Evolutionary conservation across 202 grass and related monocot species (phyloP), one percentile per base, ranked within the genome.

Genomic region (Setaria viridis): DNA sequence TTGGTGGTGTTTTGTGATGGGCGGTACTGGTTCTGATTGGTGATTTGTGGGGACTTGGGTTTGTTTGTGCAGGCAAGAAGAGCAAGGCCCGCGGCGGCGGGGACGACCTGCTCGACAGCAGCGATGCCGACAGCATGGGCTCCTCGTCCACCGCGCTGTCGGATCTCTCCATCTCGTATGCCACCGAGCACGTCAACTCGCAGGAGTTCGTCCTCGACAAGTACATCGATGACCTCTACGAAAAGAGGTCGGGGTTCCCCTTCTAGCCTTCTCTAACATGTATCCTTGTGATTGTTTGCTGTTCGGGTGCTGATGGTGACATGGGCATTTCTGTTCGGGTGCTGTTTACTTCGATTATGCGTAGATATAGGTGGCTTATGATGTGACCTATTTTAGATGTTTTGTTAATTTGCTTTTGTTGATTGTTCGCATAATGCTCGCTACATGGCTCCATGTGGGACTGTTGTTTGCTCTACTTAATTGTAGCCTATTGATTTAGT

Each of bases 141-240:
- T 94, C 97, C 17, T 85, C 79, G 30, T 94, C 92, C 54, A 96
- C 97, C 11, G 90, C 76, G 65, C 30, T 94, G 3, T 99, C 97
- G 35, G 97, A 99, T 72, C 77, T 91, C 57, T 86, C 93, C 66
- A 88, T 95, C 75, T 81, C 88, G 17, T 74, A 94, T 67, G 75
- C 63, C 42, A 93, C 88, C 9, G 92, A 96, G 82, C 72, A 89
- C 45, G 79, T 94, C 51, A 96, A 82, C 79, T 99, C 93, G 51
- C 82, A 91, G 34, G 97, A 99, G 59, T 99, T 92, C 78, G 85
- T 87, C 48, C 85, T 99, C 33, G 92, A 99, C 76, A 90, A 93
- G 76, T 89, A 90, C 85, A 92, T 94, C 46, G 92, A 99, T 50
- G 86, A 82, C 21, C 97, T 99, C 80, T 93, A 99, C 68, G 97